Base-by-base conservation (phyloP, 352 stramenopile genomes). In the Hyaloperonospora arabidopsidis region DNA sequence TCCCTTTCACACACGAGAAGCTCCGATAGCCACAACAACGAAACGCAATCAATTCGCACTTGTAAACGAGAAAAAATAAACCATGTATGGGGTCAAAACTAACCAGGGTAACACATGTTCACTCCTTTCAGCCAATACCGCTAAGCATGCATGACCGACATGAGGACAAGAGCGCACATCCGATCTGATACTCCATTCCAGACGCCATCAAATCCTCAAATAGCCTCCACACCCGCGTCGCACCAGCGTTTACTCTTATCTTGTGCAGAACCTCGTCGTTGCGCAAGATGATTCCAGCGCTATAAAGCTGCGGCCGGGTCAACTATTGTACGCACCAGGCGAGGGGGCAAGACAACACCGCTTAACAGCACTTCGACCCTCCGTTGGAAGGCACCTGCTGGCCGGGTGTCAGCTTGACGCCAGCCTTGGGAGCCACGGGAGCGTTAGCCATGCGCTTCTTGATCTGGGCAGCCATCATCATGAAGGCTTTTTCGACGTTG, bases 401-500 rank as follows among this genome's bases (percentile, higher is more conserved):
- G 45, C 81, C 80, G 11, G 77, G 65, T 23, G 68, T 82, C 39
- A 94, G 69, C 56, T 72, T 74, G 23, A 89, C 67, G 32, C 75
- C 70, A 36, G 67, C 52, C 78, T 92, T 92, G 18, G 79, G 72
- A 10, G 75, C 73, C 25, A 85, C 76, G 14, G 84, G 82, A 1
- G 84, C 82, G 63, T 91, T 94, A 35, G 84, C 84, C 84, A 94
- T 92, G 60, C 84, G 76, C 65, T 94, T 94, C 73, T 93, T 96
- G 62, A 96, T 89, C 71, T 96, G 81, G 38, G 84, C 84, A 13
- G 88, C 88, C 86, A 96, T 96, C 70, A 90, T 95, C 73, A 96
- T 87, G 70, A 96, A 96, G 38, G 88, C 88, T 69, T 89, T 88
- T 59, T 95, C 86, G 49, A 95, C 84, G 68, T 95, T 95, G 44